Evolutionary conservation across 495 filamentous ascomycete species (phyloP).

Genomic region (Penicillium chermesinum): DNA sequence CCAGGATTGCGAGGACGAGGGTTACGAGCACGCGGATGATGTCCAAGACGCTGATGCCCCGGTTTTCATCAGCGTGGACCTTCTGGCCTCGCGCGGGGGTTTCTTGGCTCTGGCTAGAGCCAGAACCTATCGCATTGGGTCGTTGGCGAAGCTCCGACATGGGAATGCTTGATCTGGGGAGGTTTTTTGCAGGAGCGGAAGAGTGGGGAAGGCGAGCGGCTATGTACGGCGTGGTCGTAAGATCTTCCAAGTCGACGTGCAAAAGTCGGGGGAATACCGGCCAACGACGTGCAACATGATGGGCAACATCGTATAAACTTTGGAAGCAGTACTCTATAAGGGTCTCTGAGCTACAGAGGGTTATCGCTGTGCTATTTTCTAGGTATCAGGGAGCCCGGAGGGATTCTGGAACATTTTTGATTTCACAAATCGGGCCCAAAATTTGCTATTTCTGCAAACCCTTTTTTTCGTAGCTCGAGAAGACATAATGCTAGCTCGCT

Average conservation of each 20-base stretch:
- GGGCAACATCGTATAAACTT: too few species aligned
- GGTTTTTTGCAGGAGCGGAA: conserved; percentile 1
- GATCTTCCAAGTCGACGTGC: too few species aligned
- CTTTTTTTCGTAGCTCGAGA: too few species aligned
- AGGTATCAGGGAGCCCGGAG: too few species aligned
- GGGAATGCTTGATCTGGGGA: conserved; percentile 1
- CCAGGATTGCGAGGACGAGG: conserved; percentile 60
- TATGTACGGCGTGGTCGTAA: neutral
- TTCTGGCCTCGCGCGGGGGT: conserved; percentile 5
- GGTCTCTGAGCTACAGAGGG: too few species aligned
- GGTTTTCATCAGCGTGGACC: conserved; percentile 15
- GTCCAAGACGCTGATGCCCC: conserved; percentile 59
- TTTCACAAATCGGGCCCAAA: too few species aligned
- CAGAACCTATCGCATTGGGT: conserved; percentile 14
- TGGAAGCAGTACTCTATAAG: too few species aligned
- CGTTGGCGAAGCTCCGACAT: conserved; percentile 43
- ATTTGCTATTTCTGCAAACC: too few species aligned
- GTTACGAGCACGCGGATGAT: conserved; percentile 68
- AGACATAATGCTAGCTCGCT: neutral
- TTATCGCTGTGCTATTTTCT: too few species aligned
- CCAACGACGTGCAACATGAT: too few species aligned
- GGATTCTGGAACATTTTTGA: too few species aligned
- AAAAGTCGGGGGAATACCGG: too few species aligned
- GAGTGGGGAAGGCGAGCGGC: conserved; percentile 7
- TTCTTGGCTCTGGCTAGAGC: neutral